Percentiles rank a stretch among this genome's conserved stretches.
phyloP scores from a whole-genome alignment of 1,284 basidiomycete species.

The Ceratobasidium sp. region DNA sequence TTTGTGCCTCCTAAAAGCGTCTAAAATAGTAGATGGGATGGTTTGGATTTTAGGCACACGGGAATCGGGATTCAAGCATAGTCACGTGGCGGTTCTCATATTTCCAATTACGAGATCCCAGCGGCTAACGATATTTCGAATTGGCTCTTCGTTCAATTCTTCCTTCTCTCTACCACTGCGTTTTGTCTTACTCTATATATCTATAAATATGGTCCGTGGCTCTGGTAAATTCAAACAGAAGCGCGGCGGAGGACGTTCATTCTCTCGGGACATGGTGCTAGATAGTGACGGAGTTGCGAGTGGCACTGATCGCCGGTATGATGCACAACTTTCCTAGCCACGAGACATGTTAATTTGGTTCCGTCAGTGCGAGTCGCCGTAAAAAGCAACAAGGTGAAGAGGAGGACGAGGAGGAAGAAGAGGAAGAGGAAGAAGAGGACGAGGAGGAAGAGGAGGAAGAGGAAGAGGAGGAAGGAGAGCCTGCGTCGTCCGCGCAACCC shows the following conservation, averaged over 20 bases:
- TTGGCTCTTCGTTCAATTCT: conserved; percentile 14
- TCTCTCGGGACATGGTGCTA: conserved; percentile 70
- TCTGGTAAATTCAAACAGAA: conserved; percentile 80
- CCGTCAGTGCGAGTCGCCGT: conserved; percentile 37
- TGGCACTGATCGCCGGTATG: conserved; percentile 54
- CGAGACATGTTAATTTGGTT: conserved; percentile 7
- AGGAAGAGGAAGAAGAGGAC: conserved; percentile 58
- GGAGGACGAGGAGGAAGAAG: conserved; percentile 60
- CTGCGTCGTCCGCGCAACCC: conserved; percentile 52
- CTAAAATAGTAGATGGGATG: too few species aligned
- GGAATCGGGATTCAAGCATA: too few species aligned
- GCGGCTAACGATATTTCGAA: too few species aligned
- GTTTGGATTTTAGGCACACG: too few species aligned
- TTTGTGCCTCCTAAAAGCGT: too few species aligned
- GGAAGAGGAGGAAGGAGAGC: conserved; percentile 54
- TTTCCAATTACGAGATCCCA: too few species aligned
- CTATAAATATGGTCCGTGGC: conserved; percentile 50
- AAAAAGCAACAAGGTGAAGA: conserved; percentile 44
- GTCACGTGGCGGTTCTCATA: too few species aligned
- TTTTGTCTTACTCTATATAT: conserved; percentile 4
- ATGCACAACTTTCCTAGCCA: not conserved
- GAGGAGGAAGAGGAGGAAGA: conserved; percentile 59
- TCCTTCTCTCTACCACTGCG: not conserved
- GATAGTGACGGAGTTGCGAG: conserved; percentile 74
- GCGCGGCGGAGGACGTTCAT: conserved; percentile 82